Base-by-base conservation (phyloP, 768 basidiomycete species). In the Erythrobasidium yunnanense region DNA sequence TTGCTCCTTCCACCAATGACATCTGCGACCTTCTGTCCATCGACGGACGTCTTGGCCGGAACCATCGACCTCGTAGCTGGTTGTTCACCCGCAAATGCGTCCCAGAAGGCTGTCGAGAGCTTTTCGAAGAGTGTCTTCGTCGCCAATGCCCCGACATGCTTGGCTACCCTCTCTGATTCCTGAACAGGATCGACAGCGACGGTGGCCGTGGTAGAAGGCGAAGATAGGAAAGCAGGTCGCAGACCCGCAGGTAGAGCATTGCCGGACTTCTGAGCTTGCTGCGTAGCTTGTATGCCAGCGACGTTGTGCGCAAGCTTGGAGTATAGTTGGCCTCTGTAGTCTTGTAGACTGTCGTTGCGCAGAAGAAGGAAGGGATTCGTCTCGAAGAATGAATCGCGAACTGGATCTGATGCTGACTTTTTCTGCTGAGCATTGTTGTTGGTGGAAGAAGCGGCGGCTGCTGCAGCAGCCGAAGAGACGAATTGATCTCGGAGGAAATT, bases 301-400 rank as follows among this genome's bases (percentile, higher is more conserved):
- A 70, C 52, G 69, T 73, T 74, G 68, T 73, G 53, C 0, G 73
- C 72, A 33, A 74, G 54, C 38, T 71, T 71, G 34, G 69, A 66
- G 69, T 73, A 74, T 33, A 74, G 66, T 46, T 70, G 68, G 25
- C 58, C 67, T 23, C 73, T 69, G 56, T 71, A 70, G 18, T 68
- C 68, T 42, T 63, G 66, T n/a, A 56, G n/a, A 25, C 35, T 52
- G 38, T 51, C 51, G 4, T 34, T 25, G 22, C 63, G 65, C 20
- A 54, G 35, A 8, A 72, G 58, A 49, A 63, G 62, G 70, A 58
- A 73, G 6, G 73, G 72, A 60, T 74, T 74, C 6, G 67, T 38
- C n/a, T 67, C 69, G 62, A 73, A 73, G 38, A 74, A 70, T 52
- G 45, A 38, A 25, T 65, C 45, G 20, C 45, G 56, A 22, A 58